phyloP scores from a whole-genome alignment of 306 rosid genomes.

The Crataegus laevigata region DNA sequence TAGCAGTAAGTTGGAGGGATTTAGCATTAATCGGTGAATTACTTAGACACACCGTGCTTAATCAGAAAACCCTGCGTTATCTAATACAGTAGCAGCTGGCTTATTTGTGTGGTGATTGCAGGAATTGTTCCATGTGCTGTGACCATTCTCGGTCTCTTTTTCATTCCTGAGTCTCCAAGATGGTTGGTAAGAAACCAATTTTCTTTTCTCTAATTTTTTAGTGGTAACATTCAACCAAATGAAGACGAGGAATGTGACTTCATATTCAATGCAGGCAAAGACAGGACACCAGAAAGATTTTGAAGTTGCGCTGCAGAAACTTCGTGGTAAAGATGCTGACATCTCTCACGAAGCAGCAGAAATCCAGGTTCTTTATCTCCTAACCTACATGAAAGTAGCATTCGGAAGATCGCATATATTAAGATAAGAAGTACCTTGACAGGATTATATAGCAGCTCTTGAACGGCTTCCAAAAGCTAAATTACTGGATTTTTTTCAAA shows the following conservation, averaged over 20 bases:
- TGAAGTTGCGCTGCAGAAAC: slow-evolving; percentile 48
- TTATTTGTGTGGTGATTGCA: slow-evolving; percentile 35
- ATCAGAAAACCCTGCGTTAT: not conserved
- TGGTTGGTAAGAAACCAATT: slow-evolving; percentile 60
- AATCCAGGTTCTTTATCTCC: slow-evolving; percentile 57
- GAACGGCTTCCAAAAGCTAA: slow-evolving; percentile 68
- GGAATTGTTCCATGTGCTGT: slow-evolving; percentile 67
- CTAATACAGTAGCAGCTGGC: not conserved
- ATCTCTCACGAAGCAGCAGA: slow-evolving; percentile 68
- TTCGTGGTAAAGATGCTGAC: slow-evolving; percentile 71
- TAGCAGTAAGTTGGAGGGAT: slow-evolving; percentile 63
- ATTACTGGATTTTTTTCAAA: slow-evolving; percentile 66
- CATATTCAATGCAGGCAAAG: slow-evolving; percentile 52
- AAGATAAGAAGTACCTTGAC: slow-evolving; percentile 18
- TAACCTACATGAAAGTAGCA: not conserved
- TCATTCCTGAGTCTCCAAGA: slow-evolving; percentile 96
- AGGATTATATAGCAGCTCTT: slow-evolving; percentile 70
- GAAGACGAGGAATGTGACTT: not conserved
- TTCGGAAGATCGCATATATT: slow-evolving; percentile 1
- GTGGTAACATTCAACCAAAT: not conserved
- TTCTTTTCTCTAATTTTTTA: not conserved
- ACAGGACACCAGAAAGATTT: slow-evolving; percentile 50
- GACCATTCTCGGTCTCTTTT: slow-evolving; percentile 62
- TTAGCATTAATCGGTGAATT: slow-evolving; percentile 58
- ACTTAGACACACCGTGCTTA: slow-evolving; percentile 5